Percentiles rank a stretch among this genome's conserved stretches.
These are phyloP conservation scores for Xylaria castorea DNA, from an alignment of 495 filamentous ascomycete species.

Conservation along the genomic window DNA sequence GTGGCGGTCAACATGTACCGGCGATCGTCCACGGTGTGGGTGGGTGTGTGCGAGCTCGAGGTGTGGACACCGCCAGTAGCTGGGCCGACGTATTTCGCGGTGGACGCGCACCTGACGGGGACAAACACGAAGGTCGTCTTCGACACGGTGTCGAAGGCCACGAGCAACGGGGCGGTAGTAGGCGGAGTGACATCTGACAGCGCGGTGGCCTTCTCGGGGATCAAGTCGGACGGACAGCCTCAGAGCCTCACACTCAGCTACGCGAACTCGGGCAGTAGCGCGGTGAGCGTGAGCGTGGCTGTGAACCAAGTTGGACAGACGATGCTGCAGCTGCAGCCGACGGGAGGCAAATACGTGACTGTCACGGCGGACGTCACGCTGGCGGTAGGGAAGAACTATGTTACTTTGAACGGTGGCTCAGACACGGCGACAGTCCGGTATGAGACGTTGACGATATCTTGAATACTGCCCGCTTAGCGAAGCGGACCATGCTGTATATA, in stretches of 20 bases:
- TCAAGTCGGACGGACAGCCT: conserved; percentile 31
- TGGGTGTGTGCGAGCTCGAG: conserved; percentile 48
- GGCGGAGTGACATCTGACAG: conserved; percentile 36
- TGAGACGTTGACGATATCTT: conserved; percentile 33
- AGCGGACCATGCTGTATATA: not conserved
- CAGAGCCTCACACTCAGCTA: conserved; percentile 34
- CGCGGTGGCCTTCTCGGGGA: conserved; percentile 43
- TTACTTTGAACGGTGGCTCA: conserved; percentile 42
- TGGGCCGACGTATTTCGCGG: conserved; percentile 39
- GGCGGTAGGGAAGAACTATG: conserved; percentile 41
- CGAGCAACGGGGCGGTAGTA: conserved; percentile 46
- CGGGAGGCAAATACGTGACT: conserved; percentile 33
- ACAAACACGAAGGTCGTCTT: conserved; percentile 36
- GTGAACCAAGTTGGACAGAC: conserved; percentile 39
- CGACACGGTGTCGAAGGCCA: conserved; percentile 38
- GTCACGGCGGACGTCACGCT: conserved; percentile 29
- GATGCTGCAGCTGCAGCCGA: conserved; percentile 30
- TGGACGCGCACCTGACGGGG: conserved; percentile 43
- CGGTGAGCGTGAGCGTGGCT: conserved; percentile 32
- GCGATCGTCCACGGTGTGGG: conserved; percentile 33
- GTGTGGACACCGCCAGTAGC: conserved; percentile 42
- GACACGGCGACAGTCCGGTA: conserved; percentile 28
- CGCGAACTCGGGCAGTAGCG: conserved; percentile 29
- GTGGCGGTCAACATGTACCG: conserved; percentile 45
- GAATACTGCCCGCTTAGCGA: not conserved